Percentiles rank a stretch among this genome's conserved stretches.
phyloP scores from a whole-genome alignment of 1,284 basidiomycete species.

The Cutaneotrichosporon mucoides region DNA sequence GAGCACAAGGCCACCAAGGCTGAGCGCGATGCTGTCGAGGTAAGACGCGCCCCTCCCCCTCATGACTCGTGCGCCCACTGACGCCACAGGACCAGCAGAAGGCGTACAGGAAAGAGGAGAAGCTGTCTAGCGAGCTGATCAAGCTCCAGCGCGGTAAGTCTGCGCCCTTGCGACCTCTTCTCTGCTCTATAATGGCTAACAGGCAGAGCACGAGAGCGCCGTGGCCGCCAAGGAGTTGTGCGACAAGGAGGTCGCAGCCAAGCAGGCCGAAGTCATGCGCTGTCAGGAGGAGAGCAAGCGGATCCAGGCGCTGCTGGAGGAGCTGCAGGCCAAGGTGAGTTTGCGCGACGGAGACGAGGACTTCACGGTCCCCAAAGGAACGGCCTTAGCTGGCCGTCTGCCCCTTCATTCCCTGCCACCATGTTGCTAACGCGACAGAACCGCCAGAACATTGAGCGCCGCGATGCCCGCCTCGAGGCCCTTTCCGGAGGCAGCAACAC shows the following conservation, averaged over 20 bases:
- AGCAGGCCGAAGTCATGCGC: conserved; percentile 24
- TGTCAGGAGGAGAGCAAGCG: conserved; percentile 22
- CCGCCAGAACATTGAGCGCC: background rate
- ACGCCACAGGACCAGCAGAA: conserved; percentile 30
- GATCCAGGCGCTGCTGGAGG: conserved; percentile 30
- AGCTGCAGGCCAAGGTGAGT: conserved; percentile 26
- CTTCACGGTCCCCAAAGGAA: too few relatives aligned
- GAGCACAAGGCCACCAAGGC: conserved; percentile 36
- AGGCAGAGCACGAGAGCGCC: conserved; percentile 32
- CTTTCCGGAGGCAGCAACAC: conserved; percentile 6
- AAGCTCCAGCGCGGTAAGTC: conserved; percentile 35
- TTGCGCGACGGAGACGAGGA: too few relatives aligned
- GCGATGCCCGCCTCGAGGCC: conserved; percentile 18
- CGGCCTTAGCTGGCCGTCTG: background rate
- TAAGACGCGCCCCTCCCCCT: conserved; percentile 11
- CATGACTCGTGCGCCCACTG: background rate
- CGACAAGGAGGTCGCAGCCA: conserved; percentile 22
- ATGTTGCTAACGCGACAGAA: background rate
- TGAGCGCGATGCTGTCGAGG: conserved; percentile 30
- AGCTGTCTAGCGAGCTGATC: conserved; percentile 31
- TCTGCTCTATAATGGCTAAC: background rate
- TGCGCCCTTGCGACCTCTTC: background rate
- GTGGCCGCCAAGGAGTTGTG: conserved; percentile 24
- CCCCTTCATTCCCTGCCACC: background rate
- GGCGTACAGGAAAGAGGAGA: conserved; percentile 34